phyloP scores from a whole-genome alignment of 306 rosid genomes.

The Alnus rubra region DNA sequence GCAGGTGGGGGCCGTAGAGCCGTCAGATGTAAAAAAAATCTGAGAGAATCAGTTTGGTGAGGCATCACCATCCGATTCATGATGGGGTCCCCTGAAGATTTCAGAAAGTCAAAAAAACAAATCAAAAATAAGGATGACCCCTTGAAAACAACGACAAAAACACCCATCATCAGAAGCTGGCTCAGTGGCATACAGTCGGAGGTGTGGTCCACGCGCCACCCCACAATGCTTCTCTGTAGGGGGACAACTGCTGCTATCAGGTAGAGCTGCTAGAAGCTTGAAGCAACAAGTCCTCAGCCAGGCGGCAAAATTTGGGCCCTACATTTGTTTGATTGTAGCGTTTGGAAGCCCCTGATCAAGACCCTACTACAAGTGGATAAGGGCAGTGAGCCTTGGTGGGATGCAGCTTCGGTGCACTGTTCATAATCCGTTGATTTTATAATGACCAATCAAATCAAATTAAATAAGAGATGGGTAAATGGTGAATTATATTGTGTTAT shows the following conservation, averaged over 20 bases:
- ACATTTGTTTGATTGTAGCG: not conserved
- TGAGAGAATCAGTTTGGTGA: constrained; percentile 3
- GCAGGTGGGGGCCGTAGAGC: constrained; percentile 23
- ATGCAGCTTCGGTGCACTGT: too few species aligned
- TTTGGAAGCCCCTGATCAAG: not conserved
- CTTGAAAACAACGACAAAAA: not conserved
- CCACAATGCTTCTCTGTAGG: not conserved
- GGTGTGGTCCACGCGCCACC: not conserved
- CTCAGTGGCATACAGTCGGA: not conserved
- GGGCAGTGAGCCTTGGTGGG: too few species aligned
- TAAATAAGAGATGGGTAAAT: too few species aligned
- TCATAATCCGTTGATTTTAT: too few species aligned
- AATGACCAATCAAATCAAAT: too few species aligned
- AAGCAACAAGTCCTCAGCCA: not conserved
- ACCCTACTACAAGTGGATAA: not conserved
- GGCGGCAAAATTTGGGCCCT: not conserved
- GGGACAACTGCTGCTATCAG: not conserved
- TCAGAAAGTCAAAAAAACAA: constrained; percentile 22
- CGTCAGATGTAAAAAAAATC: constrained; percentile 17
- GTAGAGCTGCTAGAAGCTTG: not conserved
- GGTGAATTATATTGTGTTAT: too few species aligned
- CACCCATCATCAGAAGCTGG: not conserved
- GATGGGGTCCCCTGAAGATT: constrained; percentile 7
- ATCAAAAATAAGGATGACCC: not conserved
- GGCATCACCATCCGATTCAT: not conserved